Conservation (phyloP, 768 basidiomycete genomes). For the Chalciporus pseudorubinellus region DNA sequence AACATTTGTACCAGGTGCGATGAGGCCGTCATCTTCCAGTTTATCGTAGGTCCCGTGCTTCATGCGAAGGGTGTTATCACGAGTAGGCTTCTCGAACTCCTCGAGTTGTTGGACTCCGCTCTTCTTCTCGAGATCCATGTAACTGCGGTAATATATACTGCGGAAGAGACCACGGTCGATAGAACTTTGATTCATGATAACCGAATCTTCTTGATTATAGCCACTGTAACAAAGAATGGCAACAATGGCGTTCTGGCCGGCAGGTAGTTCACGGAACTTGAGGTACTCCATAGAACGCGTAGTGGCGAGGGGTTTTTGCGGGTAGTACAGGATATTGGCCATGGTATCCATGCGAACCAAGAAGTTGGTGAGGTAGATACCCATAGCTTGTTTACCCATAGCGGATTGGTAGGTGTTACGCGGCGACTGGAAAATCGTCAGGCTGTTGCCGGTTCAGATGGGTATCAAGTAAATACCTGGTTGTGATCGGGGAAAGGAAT, state of each 20-base stretch:
- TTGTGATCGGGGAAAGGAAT: constrained; percentile 99
- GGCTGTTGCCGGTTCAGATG: background rate
- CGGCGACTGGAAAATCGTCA: constrained; percentile 65
- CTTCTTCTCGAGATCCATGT: constrained; percentile 98
- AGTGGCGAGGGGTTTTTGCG: constrained; percentile 97
- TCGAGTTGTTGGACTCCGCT: constrained; percentile 89
- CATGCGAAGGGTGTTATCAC: constrained; percentile 91
- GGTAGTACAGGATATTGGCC: constrained; percentile 99
- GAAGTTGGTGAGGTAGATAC: constrained; percentile 97
- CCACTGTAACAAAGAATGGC: constrained; percentile 98
- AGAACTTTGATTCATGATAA: constrained; percentile 99
- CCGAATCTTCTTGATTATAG: constrained; percentile 99
- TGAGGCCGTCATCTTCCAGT: constrained; percentile 92
- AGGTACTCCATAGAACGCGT: constrained; percentile 99
- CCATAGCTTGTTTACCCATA: constrained; percentile 99
- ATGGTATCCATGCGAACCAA: constrained; percentile 99
- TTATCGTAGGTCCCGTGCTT: constrained; percentile 99
- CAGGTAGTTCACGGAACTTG: constrained; percentile 96
- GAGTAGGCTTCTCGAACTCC: constrained; percentile 94
- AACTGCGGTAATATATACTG: constrained; percentile 97
- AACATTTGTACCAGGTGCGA: constrained; percentile 93
- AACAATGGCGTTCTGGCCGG: constrained; percentile 98
- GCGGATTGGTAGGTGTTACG: constrained; percentile 99
- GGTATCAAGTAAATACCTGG: constrained; percentile 56
- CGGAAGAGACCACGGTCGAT: constrained; percentile 98